Conservation (phyloP, 2,329 filamentous ascomycete species). For the Fusarium decemcellulare region DNA sequence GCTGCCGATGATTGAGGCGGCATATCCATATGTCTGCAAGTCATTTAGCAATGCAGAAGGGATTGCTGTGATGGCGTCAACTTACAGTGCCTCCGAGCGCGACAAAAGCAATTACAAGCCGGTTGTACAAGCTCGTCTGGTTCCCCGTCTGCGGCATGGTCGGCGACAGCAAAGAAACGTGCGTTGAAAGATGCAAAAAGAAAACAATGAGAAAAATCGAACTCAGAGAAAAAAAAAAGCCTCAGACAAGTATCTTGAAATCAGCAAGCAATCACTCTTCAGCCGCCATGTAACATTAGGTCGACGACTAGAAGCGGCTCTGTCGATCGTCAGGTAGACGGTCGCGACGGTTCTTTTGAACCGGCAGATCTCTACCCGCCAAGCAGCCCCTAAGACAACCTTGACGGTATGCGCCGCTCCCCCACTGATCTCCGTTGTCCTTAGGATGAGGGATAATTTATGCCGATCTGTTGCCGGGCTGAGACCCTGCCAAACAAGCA, state of each 20-base stretch:
- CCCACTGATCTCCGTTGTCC: no score
- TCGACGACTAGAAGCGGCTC: not conserved
- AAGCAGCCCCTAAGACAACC: not conserved
- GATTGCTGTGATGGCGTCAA: not conserved
- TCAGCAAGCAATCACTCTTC: not conserved
- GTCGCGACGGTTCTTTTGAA: not conserved
- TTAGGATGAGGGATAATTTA: not conserved
- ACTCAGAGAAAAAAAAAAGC: no score
- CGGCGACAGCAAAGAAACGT: not conserved
- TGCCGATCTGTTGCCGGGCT: not conserved
- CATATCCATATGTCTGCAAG: constrained; percentile 64
- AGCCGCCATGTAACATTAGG: not conserved
- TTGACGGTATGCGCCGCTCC: not conserved
- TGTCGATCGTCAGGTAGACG: not conserved
- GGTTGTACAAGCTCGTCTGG: constrained; percentile 51
- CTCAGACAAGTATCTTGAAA: not conserved
- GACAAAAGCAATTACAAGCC: constrained; percentile 53
- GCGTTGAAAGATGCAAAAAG: not conserved
- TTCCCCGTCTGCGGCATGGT: constrained; percentile 30
- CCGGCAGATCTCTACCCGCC: no score
- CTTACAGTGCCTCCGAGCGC: constrained; percentile 52
- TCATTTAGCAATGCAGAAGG: not conserved
- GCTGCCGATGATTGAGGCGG: constrained; percentile 63
- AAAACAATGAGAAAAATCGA: not conserved
- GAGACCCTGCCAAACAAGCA: no score